Base-by-base conservation (phyloP, 2,329 filamentous ascomycete species). In the Botrytis galanthina region DNA sequence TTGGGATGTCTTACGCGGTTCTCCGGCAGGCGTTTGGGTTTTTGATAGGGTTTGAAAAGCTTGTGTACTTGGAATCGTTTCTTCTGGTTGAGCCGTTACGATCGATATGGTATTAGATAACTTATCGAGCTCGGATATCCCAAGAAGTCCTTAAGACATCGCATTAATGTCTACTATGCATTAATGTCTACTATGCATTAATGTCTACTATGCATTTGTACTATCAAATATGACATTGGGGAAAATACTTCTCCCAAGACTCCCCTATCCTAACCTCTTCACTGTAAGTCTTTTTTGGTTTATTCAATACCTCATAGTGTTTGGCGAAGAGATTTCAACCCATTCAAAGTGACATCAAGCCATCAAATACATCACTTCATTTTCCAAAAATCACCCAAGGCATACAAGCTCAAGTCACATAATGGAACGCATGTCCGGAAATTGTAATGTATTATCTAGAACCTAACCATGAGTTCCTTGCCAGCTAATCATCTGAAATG, bases 1-100 rank as follows among this genome's bases (percentile, higher is more conserved):
- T n/a, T 9, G 1, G 4, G 4, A 5, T 51, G 10, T 3, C n/a
- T n/a, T 12, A 0, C 22, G 6, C 2, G 22, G 46, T 10, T 14
- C 12, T 51, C 46, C 12, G 46, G 46, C 22, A n/a, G 22, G 22
- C 18, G 46, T n/a, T 51, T 1, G 26, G 4, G 46, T 26, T 12
- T 12, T 51, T 51, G 22, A 2, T 26, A 51, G 48, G 48, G 26
- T 51, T 51, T 26, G 48, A 51, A 8, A n/a, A n/a, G 26, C 48
- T 51, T 14, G 48, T 51, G 26, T n/a, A n/a, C 22, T n/a, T n/a
- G 26, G 26, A 14, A n/a, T n/a, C 8, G n/a, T n/a, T n/a, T n/a
- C n/a, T n/a, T n/a, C n/a, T n/a, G n/a, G n/a, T n/a, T n/a, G n/a
- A n/a, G n/a, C n/a, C 26, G 10, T n/a, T 12, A n/a, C 48, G 4